Evolutionary conservation across 208 protist species (phyloP).

Genomic region (Novymonas esmeraldas): DNA sequence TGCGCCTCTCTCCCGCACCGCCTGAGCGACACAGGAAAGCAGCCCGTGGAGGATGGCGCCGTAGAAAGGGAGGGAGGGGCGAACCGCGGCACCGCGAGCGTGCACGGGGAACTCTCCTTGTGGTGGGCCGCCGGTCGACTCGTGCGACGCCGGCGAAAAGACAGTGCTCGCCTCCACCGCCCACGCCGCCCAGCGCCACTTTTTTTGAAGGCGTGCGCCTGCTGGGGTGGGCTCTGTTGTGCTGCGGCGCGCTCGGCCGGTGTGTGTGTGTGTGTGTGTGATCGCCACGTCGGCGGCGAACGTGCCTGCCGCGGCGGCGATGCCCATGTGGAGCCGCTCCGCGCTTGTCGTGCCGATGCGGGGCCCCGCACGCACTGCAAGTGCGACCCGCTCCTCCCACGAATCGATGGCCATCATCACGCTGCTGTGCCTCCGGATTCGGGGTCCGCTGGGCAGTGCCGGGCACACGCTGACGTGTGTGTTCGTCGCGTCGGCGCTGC

Average conservation of each 20-base stretch:
- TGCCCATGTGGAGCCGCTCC: too few species aligned
- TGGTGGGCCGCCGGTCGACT: slow-evolving; percentile 31
- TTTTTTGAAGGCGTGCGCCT: slow-evolving; percentile 8
- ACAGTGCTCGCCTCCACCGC: slow-evolving; percentile 9
- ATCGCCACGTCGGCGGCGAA: too few species aligned
- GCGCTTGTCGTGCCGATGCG: slow-evolving; percentile 4
- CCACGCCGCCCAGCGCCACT: slow-evolving; percentile 28
- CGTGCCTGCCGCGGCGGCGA: too few species aligned
- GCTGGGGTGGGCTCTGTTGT: slow-evolving; percentile 8
- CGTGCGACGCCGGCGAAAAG: slow-evolving; percentile 34
- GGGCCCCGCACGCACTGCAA: slow-evolving; percentile 14
- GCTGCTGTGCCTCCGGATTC: slow-evolving; percentile 29
- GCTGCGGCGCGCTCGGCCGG: too few species aligned
- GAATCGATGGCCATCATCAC: slow-evolving; percentile 18
- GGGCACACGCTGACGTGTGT: slow-evolving; percentile 30
- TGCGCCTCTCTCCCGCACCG: too few species aligned
- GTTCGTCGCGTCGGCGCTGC: slow-evolving; percentile 12
- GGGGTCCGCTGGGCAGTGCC: slow-evolving; percentile 1
- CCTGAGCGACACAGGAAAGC: not conserved
- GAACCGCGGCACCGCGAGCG: slow-evolving; percentile 7
- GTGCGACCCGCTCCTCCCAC: slow-evolving; percentile 20
- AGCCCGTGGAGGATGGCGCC: slow-evolving; percentile 14
- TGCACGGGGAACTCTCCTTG: slow-evolving; percentile 25
- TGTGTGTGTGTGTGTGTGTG: too few species aligned
- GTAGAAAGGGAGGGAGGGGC: slow-evolving; percentile 17